These are phyloP conservation scores for Lagenidium giganteum DNA, from an alignment of 352 stramenopile species.

Conservation along the genomic window DNA sequence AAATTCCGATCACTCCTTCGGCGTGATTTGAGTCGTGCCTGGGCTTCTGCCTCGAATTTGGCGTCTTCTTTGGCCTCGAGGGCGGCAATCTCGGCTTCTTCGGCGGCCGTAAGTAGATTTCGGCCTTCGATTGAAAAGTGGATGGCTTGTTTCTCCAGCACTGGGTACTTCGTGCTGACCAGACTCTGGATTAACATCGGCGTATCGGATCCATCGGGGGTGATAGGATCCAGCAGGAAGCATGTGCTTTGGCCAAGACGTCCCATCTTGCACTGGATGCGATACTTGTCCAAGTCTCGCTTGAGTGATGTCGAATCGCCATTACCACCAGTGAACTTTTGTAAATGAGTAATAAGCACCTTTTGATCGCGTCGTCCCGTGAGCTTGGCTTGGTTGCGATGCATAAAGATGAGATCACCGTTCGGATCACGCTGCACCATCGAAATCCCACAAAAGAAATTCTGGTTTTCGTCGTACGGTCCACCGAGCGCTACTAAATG, in stretches of 20 bases:
- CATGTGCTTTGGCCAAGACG: slow-evolving; percentile 58
- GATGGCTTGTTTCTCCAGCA: slow-evolving; percentile 68
- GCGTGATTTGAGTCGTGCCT: too few species aligned
- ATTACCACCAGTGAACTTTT: slow-evolving; percentile 75
- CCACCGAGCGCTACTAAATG: slow-evolving; percentile 50
- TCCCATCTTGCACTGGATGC: slow-evolving; percentile 55
- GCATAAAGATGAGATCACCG: slow-evolving; percentile 74
- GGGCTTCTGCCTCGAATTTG: slow-evolving; percentile 18
- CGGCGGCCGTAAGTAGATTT: slow-evolving; percentile 36
- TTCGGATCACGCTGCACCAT: slow-evolving; percentile 75
- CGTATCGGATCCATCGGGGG: slow-evolving; percentile 29
- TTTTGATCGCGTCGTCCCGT: slow-evolving; percentile 55
- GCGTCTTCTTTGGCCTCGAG: slow-evolving; percentile 38
- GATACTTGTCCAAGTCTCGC: slow-evolving; percentile 65
- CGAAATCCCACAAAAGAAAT: slow-evolving; percentile 73
- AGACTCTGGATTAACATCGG: slow-evolving; percentile 54
- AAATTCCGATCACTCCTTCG: slow-evolving; percentile 4
- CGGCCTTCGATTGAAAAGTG: slow-evolving; percentile 75
- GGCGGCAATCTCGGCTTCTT: slow-evolving; percentile 52
- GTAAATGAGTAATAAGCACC: slow-evolving; percentile 56
- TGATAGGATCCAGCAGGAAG: slow-evolving; percentile 49
- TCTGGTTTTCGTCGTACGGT: slow-evolving; percentile 34
- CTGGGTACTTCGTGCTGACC: slow-evolving; percentile 41
- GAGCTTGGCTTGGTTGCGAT: slow-evolving; percentile 78
- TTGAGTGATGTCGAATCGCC: slow-evolving; percentile 39